Evolutionary conservation across 805 yeast species (phyloP).

Genomic region (Maudiozyma bulderi): DNA sequence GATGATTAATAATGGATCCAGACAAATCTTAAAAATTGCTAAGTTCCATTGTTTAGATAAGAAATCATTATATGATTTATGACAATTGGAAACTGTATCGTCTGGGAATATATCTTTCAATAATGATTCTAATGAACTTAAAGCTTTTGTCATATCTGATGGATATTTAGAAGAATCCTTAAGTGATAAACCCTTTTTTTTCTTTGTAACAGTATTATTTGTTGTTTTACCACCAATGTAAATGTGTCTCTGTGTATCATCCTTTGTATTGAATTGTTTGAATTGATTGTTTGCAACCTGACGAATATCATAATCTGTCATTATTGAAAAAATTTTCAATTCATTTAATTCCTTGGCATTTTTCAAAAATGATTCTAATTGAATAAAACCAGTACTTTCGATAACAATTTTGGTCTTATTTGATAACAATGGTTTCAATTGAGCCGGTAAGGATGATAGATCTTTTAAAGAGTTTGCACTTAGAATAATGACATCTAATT

Average conservation of each 20-base stretch:
- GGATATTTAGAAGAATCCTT: constrained; percentile 6
- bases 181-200: not conserved
- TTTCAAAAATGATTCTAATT: constrained; percentile 54
- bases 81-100: constrained; percentile 31
- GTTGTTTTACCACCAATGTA: constrained; percentile 5
- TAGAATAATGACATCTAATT: constrained; percentile 36
- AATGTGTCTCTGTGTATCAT: constrained; percentile 21
- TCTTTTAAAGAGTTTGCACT: constrained; percentile 41
- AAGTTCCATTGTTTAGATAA: constrained; percentile 72
- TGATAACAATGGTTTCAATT: constrained; percentile 29
- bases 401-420: constrained; percentile 43
- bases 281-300: constrained; percentile 23
- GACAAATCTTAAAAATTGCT: constrained; percentile 67
- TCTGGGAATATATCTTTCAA: constrained; percentile 15
- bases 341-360: constrained; percentile 26
- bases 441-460: constrained; percentile 32
- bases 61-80: constrained; percentile 34
- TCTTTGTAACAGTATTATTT: not conserved
- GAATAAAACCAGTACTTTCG: constrained; percentile 60
- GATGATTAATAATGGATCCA: constrained; percentile 62
- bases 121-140: constrained; percentile 12
- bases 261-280: constrained; percentile 22
- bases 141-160: constrained; percentile 6
- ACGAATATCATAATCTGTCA: constrained; percentile 51
- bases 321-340: constrained; percentile 39